Evolutionary conservation across 2,329 filamentous ascomycete species (phyloP), one percentile per base, ranked within the genome.

Genomic region (Myriosclerotinia scirpicola): DNA sequence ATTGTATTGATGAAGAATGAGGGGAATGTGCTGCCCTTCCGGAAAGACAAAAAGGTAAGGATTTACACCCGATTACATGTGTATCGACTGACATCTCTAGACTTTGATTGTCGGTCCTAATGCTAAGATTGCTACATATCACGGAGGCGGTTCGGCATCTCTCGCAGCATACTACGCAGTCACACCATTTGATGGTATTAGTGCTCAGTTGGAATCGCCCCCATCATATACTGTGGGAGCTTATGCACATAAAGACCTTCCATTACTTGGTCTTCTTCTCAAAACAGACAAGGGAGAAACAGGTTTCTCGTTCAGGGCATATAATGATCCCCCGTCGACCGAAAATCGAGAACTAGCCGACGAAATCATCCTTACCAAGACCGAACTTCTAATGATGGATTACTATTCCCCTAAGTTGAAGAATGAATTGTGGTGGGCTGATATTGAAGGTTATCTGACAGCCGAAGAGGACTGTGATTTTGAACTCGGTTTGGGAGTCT

Each of bases 121-220:
- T 69, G 83, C 84, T 11, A 86, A 85, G 73, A 75, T 82, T 54
- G 80, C 83, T 1, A 83, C 81, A 2, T 85, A 85, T 69, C 72
- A 87, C 65, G 88, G 88, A 46, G 88, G 88, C 67, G 88, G 88
- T 26, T 89, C 86, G 5, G 88, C 88, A 1, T 83, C 85, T 0
- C 77, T 87, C 38, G 77, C 78, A 12, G 80, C 84, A 8, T 90
- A 90, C 78, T 87, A 89, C 67, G 89, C 89, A 58, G 82, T 92
- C 26, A 91, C 87, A 0, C 90, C 90, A 2, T 87, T 89, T 36
- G 88, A 90, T 66, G 90, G 89, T 8, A 91, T 93, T 46, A 69
- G 61, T 59, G 69, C 54, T 4, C 71, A 65, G 53, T 67, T 44
- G 17, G 36, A 64, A 55, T 52, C 67, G 12, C n/a, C 48, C 12